Evolutionary conservation across 2,329 filamentous ascomycete genomes (phyloP).

Genomic region (Raffaelea deltoideospora): DNA sequence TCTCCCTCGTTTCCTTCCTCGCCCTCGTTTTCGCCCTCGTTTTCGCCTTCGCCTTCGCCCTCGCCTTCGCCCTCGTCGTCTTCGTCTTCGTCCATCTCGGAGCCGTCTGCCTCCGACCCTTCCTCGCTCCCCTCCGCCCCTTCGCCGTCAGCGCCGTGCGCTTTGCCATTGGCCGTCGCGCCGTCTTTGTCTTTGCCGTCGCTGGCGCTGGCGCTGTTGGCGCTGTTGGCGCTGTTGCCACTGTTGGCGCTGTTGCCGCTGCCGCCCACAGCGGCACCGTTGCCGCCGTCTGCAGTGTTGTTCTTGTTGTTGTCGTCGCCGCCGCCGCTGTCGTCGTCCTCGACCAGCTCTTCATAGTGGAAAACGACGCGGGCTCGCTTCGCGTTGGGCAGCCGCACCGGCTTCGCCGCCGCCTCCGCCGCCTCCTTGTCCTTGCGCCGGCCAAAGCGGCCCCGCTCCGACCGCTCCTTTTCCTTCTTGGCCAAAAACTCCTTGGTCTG

Average conservation of each 20-base stretch:
- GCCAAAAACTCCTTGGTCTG: slow-evolving; percentile 72
- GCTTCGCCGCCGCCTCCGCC: slow-evolving; percentile 36
- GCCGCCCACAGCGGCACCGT: background rate
- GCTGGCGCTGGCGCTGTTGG: slow-evolving; percentile 3
- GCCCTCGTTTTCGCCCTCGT: slow-evolving; percentile 1
- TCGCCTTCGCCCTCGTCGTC: slow-evolving; percentile 7
- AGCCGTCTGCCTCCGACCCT: slow-evolving; percentile 6
- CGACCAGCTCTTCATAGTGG: slow-evolving; percentile 53
- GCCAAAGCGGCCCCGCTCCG: slow-evolving; percentile 44
- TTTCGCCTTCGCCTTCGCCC: slow-evolving; percentile 3
- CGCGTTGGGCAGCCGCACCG: slow-evolving; percentile 51
- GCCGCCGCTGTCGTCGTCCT: slow-evolving; percentile 31
- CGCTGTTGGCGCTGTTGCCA: background rate
- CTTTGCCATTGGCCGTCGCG: slow-evolving; percentile 3
- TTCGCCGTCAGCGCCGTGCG: slow-evolving; percentile 3
- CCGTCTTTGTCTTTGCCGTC: background rate
- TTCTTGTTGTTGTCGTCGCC: slow-evolving; percentile 3
- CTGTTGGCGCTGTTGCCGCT: background rate
- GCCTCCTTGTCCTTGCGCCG: slow-evolving; percentile 47
- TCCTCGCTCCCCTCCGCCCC: slow-evolving; percentile 7
- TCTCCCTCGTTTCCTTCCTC: background rate
- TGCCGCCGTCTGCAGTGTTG: background rate
- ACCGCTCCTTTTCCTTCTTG: slow-evolving; percentile 69
- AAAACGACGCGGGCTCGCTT: slow-evolving; percentile 57
- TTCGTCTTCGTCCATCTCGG: slow-evolving; percentile 8